Base-by-base conservation (phyloP, 2,329 filamentous ascomycete genomes). In the Ceratocystis huliohia region DNA sequence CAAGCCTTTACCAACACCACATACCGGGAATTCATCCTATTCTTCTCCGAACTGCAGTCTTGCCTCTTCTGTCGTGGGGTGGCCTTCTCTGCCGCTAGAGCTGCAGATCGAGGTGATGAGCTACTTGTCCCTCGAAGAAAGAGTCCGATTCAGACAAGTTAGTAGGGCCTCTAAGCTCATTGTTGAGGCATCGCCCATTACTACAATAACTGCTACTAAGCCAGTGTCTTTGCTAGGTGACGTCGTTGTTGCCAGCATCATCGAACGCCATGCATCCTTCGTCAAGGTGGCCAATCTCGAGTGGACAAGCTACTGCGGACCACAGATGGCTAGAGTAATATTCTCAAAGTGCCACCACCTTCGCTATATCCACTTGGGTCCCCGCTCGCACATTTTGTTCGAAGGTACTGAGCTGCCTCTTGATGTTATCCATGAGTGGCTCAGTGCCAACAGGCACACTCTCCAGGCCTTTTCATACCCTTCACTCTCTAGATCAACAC, bases 171-270 rank as follows among this genome's bases (percentile, higher is more conserved):
- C 53, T 4, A 59, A 37, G 28, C 28, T 59, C 5, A 37, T 59
- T 33, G 53, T 59, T 30, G 53, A 59, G 53, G 53, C 53, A 37
- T 30, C 53, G 28, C 53, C 53, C 53, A 59, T 59, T 2, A 59
- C 53, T 30, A 17, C 1, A 3, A 59, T 59, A 30, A 59, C 28
- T 30, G n/a, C 53, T 17, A 59, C 53, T 5, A 30, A 33, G 53
- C 53, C 25, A 30, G 53, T 59, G 28, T 59, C 53, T n/a, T 30
- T 59, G 15, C 28, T 59, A 1, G 53, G 28, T 6, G 53, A 59
- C 28, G 30, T 7, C 7, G 53, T 59, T 25, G 37, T 59, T 6
- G 53, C 53, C 15, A 17, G 33, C 28, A 59, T 59, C 15, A 25
- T 59, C 15, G 13, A 59, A 59, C 53, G 53, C 28, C 53, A 59